phyloP scores from a whole-genome alignment of 2,329 filamentous ascomycete species.

The Fusarium sp. region DNA sequence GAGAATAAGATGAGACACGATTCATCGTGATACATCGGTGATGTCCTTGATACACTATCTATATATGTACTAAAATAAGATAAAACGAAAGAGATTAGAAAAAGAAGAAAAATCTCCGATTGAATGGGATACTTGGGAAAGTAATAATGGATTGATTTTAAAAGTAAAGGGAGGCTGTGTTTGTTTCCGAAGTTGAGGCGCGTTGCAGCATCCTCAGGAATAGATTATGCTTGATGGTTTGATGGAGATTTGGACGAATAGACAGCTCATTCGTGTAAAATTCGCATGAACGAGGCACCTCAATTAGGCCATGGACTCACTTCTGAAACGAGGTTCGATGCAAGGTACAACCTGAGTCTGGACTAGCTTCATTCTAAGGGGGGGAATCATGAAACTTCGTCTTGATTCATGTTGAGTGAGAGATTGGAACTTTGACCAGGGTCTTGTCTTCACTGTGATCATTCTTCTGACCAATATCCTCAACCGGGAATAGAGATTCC shows the following conservation, averaged over 20 bases:
- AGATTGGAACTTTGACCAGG: conserved; percentile 36
- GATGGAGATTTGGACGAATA: not conserved
- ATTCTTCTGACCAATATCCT: not conserved
- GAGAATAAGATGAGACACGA: conserved; percentile 2
- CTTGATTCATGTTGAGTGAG: conserved; percentile 34
- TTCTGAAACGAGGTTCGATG: conserved; percentile 35
- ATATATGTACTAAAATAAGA: not conserved
- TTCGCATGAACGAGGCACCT: conserved; percentile 16
- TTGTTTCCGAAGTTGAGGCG: conserved; percentile 28
- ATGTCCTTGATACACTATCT: not conserved
- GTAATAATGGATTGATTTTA: conserved; percentile 14
- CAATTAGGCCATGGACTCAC: conserved; percentile 11
- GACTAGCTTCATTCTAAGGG: not conserved
- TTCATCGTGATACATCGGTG: conserved; percentile 6
- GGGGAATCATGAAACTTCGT: conserved; percentile 29
- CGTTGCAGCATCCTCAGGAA: conserved; percentile 36
- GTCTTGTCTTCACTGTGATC: not conserved
- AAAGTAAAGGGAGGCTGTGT: conserved; percentile 11
- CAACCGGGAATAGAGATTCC: not conserved
- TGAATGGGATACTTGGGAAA: not conserved
- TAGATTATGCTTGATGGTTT: conserved; percentile 32
- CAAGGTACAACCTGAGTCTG: not conserved
- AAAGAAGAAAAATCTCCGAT: conserved; percentile 15
- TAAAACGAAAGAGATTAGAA: not conserved
- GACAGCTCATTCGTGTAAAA: conserved; percentile 12